Evolutionary conservation across 2,329 filamentous ascomycete genomes (phyloP).

Genomic region (Trichoderma gracile): DNA sequence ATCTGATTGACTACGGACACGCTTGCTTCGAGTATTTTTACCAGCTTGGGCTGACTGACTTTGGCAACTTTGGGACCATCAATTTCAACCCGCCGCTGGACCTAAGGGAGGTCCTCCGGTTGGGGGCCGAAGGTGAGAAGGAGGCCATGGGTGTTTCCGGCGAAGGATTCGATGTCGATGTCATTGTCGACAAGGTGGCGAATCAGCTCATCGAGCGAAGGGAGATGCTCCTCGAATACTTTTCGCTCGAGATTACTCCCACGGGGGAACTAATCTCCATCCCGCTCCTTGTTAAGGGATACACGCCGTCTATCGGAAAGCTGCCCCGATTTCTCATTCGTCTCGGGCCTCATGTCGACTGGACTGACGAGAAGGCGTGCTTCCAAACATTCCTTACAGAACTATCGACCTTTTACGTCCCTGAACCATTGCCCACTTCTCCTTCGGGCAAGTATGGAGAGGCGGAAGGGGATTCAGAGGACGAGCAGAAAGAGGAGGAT

Average conservation of each 20-base stretch:
- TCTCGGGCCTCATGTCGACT: constrained; percentile 84
- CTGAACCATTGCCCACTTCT: constrained; percentile 71
- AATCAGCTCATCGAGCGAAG: constrained; percentile 71
- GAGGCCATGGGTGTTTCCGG: constrained; percentile 44
- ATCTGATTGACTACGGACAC: constrained; percentile 89
- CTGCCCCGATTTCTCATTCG: constrained; percentile 84
- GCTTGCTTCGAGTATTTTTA: constrained; percentile 90
- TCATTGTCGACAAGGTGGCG: constrained; percentile 65
- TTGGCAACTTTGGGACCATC: constrained; percentile 89
- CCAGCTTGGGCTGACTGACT: constrained; percentile 90
- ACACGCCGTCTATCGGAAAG: constrained; percentile 82
- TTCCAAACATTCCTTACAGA: constrained; percentile 85
- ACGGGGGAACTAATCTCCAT: constrained; percentile 76
- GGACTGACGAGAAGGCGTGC: constrained; percentile 80
- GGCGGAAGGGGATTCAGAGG: not conserved
- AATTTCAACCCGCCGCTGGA: constrained; percentile 75
- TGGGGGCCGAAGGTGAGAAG: constrained; percentile 73
- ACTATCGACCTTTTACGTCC: constrained; percentile 85
- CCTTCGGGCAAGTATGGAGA: constrained; percentile 30
- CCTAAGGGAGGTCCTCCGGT: constrained; percentile 67
- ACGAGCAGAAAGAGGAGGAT: constrained; percentile 22
- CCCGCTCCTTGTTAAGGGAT: constrained; percentile 84
- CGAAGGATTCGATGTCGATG: constrained; percentile 64
- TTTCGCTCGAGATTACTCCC: constrained; percentile 78
- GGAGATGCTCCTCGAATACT: constrained; percentile 92